Evolutionary conservation across 169 alveolate species (phyloP).

Genomic region (Plasmodium ovale): DNA sequence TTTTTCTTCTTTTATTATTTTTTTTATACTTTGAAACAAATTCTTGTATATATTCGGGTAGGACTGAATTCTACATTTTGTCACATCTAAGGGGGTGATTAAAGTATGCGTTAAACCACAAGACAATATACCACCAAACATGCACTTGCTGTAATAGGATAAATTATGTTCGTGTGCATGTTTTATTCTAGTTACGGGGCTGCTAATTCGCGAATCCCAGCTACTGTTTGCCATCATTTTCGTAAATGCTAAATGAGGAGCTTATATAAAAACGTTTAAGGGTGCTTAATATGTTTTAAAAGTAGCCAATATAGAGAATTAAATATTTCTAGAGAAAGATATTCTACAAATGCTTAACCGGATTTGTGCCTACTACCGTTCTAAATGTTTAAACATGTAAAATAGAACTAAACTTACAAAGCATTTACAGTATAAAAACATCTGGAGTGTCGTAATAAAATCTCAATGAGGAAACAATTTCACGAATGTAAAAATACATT

Average conservation of each 20-base stretch:
- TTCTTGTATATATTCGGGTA: conserved; percentile 91
- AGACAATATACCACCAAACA: conserved; percentile 96
- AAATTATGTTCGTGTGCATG: conserved; percentile 82
- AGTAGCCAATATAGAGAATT: too few species aligned
- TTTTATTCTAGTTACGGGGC: conserved; percentile 81
- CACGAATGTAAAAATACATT: too few species aligned
- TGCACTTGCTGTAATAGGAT: conserved; percentile 94
- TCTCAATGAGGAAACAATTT: too few species aligned
- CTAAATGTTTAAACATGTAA: too few species aligned
- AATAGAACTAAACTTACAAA: too few species aligned
- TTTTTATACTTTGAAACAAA: conserved; percentile 83
- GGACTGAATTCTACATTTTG: conserved; percentile 97
- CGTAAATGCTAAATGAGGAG: conserved; percentile 3
- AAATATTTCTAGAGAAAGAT: too few species aligned
- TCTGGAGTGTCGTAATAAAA: too few species aligned
- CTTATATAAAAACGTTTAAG: too few species aligned
- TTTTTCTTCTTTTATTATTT: conserved; percentile 92
- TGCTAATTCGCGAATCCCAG: conserved; percentile 81
- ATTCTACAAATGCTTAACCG: too few species aligned
- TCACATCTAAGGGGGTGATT: conserved; percentile 96
- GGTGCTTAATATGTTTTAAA: too few species aligned
- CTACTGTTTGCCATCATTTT: conserved; percentile 28
- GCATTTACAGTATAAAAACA: too few species aligned
- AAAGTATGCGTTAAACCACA: conserved; percentile 98
- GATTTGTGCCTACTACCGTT: too few species aligned